Percentiles rank a stretch among this genome's conserved stretches.
Conservation (phyloP, 1,139 yeast genomes). For the Hyphopichia wangnamkhiaoensis region DNA sequence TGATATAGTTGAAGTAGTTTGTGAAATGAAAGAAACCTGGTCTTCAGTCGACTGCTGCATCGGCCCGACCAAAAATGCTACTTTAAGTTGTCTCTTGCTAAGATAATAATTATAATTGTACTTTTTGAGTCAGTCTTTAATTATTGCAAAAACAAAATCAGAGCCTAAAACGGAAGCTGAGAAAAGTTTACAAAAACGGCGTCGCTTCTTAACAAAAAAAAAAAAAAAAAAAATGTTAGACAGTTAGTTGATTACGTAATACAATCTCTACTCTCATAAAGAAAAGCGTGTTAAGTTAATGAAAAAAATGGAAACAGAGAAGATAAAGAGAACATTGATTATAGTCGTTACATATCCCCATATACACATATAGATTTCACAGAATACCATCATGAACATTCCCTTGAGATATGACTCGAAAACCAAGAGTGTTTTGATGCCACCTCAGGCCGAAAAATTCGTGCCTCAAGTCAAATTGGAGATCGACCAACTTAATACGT, state of each 20-base stretch:
- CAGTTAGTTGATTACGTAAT: constrained; percentile 2
- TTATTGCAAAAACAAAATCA: too few species aligned
- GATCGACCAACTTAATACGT: constrained; percentile 61
- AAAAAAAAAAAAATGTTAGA: neutral
- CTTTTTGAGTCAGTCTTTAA: too few species aligned
- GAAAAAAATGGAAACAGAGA: neutral
- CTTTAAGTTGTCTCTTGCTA: too few species aligned
- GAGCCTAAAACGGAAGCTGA: too few species aligned
- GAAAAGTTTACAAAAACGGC: too few species aligned
- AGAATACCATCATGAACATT: constrained; percentile 18
- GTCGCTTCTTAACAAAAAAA: too few species aligned
- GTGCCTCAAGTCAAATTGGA: constrained; percentile 45
- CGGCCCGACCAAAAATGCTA: too few species aligned
- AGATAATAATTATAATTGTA: too few species aligned
- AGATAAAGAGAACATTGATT: neutral
- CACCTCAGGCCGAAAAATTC: constrained; percentile 20
- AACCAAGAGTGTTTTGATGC: constrained; percentile 26
- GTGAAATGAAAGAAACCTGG: constrained; percentile 10
- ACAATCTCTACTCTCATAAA: neutral
- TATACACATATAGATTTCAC: neutral
- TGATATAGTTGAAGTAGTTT: neutral
- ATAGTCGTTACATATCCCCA: neutral
- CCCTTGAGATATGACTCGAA: constrained; percentile 30
- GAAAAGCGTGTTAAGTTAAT: constrained; percentile 3
- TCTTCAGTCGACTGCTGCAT: constrained; percentile 8